Evolutionary conservation across 2,329 filamentous ascomycete species (phyloP), one percentile per base, ranked within the genome.

Genomic region (Pseudogymnoascus sp.): DNA sequence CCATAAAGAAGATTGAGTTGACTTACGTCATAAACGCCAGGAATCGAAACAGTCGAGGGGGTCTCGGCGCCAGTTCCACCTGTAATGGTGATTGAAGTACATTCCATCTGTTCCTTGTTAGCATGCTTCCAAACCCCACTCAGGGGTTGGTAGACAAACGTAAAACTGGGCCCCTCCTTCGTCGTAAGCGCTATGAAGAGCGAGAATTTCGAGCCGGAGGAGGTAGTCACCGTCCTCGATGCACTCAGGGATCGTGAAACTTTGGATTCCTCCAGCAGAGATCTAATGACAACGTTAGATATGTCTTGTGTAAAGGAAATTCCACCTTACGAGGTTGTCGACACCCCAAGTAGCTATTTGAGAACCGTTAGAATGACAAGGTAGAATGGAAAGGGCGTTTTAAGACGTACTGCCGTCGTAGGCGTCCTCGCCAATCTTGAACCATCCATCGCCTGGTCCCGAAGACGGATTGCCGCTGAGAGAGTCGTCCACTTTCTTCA

Each of bases 351-450:
- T 13, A 5, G 11, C 35, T 37, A 37, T 37, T 13, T 37, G 11
- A 9, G 35, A n/a, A 13, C 6, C 13, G n/a, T n/a, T 6, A 37
- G 35, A n/a, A 37, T 5, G 35, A 9, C 11, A 7, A 37, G 11
- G n/a, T 37, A n/a, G 7, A 11, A 11, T 35, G 33, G 9, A 10
- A 10, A 35, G 4, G 33, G 8, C 8, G 2, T 37, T 37, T 37
- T 37, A 13, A 37, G 35, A 37, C 35, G 35, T 37, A 37, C 35
- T 13, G 13, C n/a, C n/a, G 4, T 13, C n/a, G 13, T 37, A 37
- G 35, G 35, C 35, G 35, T 79, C 74, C 63, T 79, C 75, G 65
- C 75, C 79, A 63, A 83, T 76, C 73, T 83, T 83, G 74, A 82
- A 82, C 78, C 77, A 83, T 4, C 71, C 69, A 9, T n/a, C 35